These are phyloP conservation scores for Russula foetens DNA, from an alignment of 768 basidiomycete genomes.

Conservation along the genomic window DNA sequence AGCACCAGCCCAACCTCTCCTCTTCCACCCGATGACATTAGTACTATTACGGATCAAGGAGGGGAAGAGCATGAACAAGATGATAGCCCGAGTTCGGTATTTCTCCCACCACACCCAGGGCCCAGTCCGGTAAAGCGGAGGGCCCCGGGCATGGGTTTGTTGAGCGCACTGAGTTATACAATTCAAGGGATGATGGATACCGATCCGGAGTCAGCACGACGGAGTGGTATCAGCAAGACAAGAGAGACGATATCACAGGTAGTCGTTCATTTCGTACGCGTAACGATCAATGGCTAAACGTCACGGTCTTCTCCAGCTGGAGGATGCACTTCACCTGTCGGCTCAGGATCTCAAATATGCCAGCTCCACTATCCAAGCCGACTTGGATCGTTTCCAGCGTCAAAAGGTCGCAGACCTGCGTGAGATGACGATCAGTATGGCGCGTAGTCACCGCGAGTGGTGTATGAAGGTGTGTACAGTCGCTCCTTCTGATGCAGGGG, in stretches of 20 bases:
- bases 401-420: slow-evolving; percentile 96
- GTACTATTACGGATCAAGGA: not conserved
- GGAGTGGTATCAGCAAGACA: slow-evolving; percentile 91
- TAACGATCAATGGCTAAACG: slow-evolving; percentile 7
- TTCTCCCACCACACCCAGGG: slow-evolving; percentile 73
- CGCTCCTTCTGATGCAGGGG: not conserved
- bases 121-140: slow-evolving; percentile 56
- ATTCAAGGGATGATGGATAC: slow-evolving; percentile 98
- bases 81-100: slow-evolving; percentile 33
- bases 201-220: slow-evolving; percentile 91
- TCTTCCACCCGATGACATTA: not conserved
- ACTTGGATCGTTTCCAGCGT: slow-evolving; percentile 95
- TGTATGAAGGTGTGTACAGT: slow-evolving; percentile 69
- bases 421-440: slow-evolving; percentile 90
- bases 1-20: not conserved
- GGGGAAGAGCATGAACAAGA: slow-evolving; percentile 27
- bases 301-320: slow-evolving; percentile 48
- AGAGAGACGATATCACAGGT: slow-evolving; percentile 94
- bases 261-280: slow-evolving; percentile 18
- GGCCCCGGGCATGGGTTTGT: slow-evolving; percentile 73
- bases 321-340: slow-evolving; percentile 87
- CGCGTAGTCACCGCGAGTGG: slow-evolving; percentile 90
- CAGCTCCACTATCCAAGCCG: slow-evolving; percentile 92
- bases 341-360: slow-evolving; percentile 95
- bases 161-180: slow-evolving; percentile 90